Evolutionary conservation across 2,329 filamentous ascomycete species (phyloP).

Genomic region (Thielaviopsis euricoi): DNA sequence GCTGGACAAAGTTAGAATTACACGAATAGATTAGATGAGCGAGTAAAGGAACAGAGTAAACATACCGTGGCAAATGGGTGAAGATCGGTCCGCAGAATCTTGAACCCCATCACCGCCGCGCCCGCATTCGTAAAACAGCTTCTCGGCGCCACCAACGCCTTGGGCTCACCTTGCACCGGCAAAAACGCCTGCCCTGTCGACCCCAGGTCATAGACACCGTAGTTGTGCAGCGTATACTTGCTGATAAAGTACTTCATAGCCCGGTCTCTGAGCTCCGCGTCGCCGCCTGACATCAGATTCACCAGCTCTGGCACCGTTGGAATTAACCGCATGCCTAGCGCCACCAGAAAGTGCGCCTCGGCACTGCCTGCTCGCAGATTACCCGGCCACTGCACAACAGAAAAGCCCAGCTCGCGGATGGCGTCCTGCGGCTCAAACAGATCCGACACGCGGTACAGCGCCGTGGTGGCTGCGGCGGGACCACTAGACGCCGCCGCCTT

Average conservation of each 20-base stretch:
- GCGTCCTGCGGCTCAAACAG: conserved; percentile 64
- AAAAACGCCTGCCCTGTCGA: conserved; percentile 44
- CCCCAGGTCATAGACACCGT: conserved; percentile 46
- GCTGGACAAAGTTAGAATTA: conserved; percentile 22
- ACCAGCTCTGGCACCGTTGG: conserved; percentile 62
- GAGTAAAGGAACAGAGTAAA: background rate
- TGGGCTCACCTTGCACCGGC: conserved; percentile 52
- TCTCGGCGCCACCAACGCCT: conserved; percentile 51
- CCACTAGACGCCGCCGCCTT: conserved; percentile 30
- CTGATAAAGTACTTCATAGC: conserved; percentile 70
- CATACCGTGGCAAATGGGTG: conserved; percentile 51
- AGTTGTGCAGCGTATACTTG: conserved; percentile 64
- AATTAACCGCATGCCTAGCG: conserved; percentile 55
- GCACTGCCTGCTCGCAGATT: conserved; percentile 45
- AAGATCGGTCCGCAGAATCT: conserved; percentile 60
- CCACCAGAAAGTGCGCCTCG: conserved; percentile 59
- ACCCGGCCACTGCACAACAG: conserved; percentile 68
- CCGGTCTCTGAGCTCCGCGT: conserved; percentile 42
- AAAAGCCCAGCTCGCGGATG: conserved; percentile 53
- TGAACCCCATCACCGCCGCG: conserved; percentile 63
- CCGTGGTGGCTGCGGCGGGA: conserved; percentile 34
- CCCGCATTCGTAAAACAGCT: conserved; percentile 71
- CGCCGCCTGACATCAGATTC: conserved; percentile 53
- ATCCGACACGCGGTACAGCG: conserved; percentile 56
- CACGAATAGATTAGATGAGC: background rate